Percentiles rank a stretch among this genome's conserved stretches.
These are phyloP conservation scores for Jaltomata sinuosa DNA, from an alignment of 257 asterid genomes.

Conservation along the genomic window DNA sequence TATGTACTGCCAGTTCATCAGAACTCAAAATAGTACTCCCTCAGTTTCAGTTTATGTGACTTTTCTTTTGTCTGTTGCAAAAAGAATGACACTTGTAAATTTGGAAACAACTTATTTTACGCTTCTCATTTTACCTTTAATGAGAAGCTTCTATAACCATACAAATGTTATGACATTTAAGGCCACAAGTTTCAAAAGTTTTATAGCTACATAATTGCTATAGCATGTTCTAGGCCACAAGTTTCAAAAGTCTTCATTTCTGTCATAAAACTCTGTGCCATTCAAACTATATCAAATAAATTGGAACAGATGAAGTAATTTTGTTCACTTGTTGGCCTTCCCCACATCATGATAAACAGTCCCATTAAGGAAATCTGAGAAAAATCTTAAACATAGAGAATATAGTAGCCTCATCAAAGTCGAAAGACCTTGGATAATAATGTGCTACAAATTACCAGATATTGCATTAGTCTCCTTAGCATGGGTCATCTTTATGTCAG, in stretches of 20 bases:
- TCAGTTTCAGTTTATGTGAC: neutral
- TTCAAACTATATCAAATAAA: neutral
- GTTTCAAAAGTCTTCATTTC: neutral
- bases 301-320: neutral
- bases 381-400: neutral
- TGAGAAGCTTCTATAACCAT: neutral
- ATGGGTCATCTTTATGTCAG: slow-evolving; percentile 18
- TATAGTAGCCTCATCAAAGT: neutral
- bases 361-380: neutral
- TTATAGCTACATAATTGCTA: neutral
- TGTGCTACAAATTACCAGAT: slow-evolving; percentile 10
- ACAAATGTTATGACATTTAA: neutral
- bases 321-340: neutral
- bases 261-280: neutral
- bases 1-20: neutral
- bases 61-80: neutral
- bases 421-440: neutral
- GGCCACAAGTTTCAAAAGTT: neutral
- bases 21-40: neutral
- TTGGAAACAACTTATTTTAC: neutral
- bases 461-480: slow-evolving; percentile 1
- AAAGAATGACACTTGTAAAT: neutral
- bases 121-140: neutral
- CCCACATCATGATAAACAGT: neutral
- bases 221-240: neutral